Evolutionary conservation across 805 yeast genomes (phyloP), one percentile per base, ranked within the genome.

Genomic region (Cyberlindnera amylophila): DNA sequence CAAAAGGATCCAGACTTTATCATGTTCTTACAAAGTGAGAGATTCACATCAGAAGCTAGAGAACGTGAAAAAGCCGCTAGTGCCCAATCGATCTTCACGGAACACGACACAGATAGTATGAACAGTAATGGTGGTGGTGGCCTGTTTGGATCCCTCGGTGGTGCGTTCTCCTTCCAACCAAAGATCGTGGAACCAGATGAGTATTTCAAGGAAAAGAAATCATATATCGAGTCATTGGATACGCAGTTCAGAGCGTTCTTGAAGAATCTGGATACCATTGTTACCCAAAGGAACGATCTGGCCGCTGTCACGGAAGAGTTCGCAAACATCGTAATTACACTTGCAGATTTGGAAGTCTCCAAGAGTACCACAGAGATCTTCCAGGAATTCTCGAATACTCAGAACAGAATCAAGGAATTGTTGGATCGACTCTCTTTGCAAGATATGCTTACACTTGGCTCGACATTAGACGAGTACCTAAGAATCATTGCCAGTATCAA

Each of bases 401-500:
- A 90, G 57, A 55, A 67, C 27, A 76, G 85, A 49, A 73, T 90
- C 19, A 79, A 79, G 52, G 91, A 86, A 39, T 70, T 86, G 36
- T 67, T 87, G 36, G 89, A 81, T 49, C 75, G 96, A 47, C 80
- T 84, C 47, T 81, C 88, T 45, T 63, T 85, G 63, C 96, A 87
- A 61, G 97, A 91, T 52, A 78, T 89, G 55, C 67, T 91, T 48
- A 88, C 96, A 0, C 66, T 91, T 36, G 96, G 96, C 2, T 77
- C 85, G 19, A 86, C 96, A 1, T 67, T 91, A 31, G 96, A 91
- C 59, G 97, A 90, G 59, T 90, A 93, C 59, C 69, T 81, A 37
- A 74, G 98, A 38, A 68, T 82, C 13, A 77, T 90, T 19, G 81
- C 84, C 9, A 86, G 95, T 23, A 75, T 88, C 26, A 76, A 82